Percentiles rank a stretch among this genome's conserved stretches.
Evolutionary conservation across 2,329 filamentous ascomycete species (phyloP).

Genomic region (Basipetospora chlamydospora): DNA sequence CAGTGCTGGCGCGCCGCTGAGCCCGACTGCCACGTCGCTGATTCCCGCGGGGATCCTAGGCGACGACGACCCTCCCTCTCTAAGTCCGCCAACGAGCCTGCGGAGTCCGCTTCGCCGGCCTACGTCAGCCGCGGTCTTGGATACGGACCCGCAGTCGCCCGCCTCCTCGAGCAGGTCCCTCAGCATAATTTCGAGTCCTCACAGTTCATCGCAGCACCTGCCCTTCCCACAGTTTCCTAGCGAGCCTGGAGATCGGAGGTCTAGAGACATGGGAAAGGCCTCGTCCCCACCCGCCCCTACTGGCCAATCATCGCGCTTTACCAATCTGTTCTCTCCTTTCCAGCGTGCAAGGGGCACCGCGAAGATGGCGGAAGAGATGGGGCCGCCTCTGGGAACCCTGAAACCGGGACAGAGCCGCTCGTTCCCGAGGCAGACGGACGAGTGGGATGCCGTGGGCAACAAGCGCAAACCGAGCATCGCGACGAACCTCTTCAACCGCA

Average conservation of each 20-base stretch:
- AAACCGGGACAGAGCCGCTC: constrained; percentile 65
- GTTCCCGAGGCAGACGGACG: constrained; percentile 49
- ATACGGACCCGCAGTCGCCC: constrained; percentile 41
- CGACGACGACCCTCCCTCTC: constrained; percentile 50
- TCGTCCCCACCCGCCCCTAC: constrained; percentile 24
- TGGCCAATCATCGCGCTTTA: constrained; percentile 20
- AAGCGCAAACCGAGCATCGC: constrained; percentile 45
- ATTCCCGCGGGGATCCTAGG: constrained; percentile 55
- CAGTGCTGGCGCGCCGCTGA: constrained; percentile 54
- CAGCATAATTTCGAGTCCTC: constrained; percentile 46
- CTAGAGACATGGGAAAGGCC: constrained; percentile 15
- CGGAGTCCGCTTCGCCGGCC: constrained; percentile 18
- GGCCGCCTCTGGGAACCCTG: constrained; percentile 52
- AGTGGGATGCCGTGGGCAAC: constrained; percentile 34
- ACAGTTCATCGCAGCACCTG: constrained; percentile 43
- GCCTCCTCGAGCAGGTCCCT: constrained; percentile 41
- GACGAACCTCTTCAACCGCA: constrained; percentile 43
- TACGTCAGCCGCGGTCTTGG: not conserved
- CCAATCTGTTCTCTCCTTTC: constrained; percentile 43
- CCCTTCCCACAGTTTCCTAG: constrained; percentile 26
- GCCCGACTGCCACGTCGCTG: constrained; percentile 59
- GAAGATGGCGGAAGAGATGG: constrained; percentile 46
- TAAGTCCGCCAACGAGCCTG: no score
- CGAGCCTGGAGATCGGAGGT: constrained; percentile 8
- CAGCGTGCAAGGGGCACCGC: constrained; percentile 42